Evolutionary conservation across 768 basidiomycete genomes (phyloP), one percentile per base, ranked within the genome.

Genomic region (Suillus subluteus): DNA sequence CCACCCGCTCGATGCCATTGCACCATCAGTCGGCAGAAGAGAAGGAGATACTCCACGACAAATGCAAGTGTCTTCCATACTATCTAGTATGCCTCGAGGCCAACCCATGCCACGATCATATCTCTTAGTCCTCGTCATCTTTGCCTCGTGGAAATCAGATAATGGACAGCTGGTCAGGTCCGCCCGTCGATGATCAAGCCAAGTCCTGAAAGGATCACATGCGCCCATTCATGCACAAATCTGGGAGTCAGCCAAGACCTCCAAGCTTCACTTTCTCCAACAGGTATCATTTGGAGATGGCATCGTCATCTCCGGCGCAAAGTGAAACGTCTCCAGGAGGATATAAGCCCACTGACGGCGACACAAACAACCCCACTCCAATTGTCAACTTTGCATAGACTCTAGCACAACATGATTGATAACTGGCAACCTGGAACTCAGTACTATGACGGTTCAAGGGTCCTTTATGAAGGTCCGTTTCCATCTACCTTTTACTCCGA

Each of bases 351-450:
- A 21, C 58, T 18, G 41, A 21, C 15, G 13, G 59, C 6, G 23
- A 43, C 58, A 26, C 38, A 59, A 41, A 15, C 41, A 26, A 32
- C 26, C 18, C 59, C 40, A 59, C 26, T 21, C 41, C 58, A 43
- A 12, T 18, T 21, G 26, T 61, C 26, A 30, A 41, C 59, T 44
- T 21, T 23, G 12, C 21, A 5, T 30, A 59, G 23, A 59, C 40
- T 66, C 62, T 32, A 21, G 63, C 21, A 58, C 30, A 65, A 62
- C 48, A 88, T 86, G 86, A 73, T 77, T 65, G 73, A 72, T 62
- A 72, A 67, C 55, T 92, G 91, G 90, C 76, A 88, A 79, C 88
- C 89, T 44, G 88, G 88, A 55, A 87, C 82, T 23, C 74, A 84
- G 66, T 92, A 92, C 81, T 76, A 81, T 71, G 69, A 72, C 52